Conservation (phyloP, 352 stramenopile genomes). For the Phytophthora agathidicida region DNA sequence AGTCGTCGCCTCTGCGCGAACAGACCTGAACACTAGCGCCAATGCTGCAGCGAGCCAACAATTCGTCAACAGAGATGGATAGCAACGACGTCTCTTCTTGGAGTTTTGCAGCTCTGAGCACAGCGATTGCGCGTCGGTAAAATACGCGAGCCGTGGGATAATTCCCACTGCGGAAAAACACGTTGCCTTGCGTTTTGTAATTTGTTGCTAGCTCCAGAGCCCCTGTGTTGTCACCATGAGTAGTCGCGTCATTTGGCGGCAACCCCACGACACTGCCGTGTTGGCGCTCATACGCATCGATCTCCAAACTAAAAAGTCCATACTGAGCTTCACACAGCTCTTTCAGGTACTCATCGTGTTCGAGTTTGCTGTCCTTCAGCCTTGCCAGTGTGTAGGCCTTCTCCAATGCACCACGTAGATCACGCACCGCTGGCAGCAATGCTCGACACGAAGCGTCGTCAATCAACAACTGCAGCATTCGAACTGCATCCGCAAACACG, state of each 20-base stretch:
- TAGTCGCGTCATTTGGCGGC: conserved; percentile 25
- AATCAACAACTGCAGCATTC: conserved; percentile 68
- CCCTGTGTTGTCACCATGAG: background rate
- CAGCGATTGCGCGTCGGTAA: conserved; percentile 64
- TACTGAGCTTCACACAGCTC: conserved; percentile 51
- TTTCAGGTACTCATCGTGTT: conserved; percentile 51
- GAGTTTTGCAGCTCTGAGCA: conserved; percentile 50
- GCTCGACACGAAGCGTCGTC: conserved; percentile 33
- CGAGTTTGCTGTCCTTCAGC: conserved; percentile 40
- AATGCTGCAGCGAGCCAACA: conserved; percentile 50
- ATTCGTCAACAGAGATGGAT: conserved; percentile 32
- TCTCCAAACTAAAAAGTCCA: conserved; percentile 44
- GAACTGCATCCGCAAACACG: conserved; percentile 61
- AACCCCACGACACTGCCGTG: conserved; percentile 65
- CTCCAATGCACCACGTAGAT: conserved; percentile 67
- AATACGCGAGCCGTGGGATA: conserved; percentile 59
- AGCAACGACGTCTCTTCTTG: conserved; percentile 48
- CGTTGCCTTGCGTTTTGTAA: conserved; percentile 63
- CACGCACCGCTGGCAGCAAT: conserved; percentile 37
- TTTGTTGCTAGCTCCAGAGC: conserved; percentile 32
- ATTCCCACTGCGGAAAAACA: conserved; percentile 69
- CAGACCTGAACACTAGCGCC: conserved; percentile 64
- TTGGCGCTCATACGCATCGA: conserved; percentile 55
- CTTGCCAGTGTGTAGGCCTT: conserved; percentile 46
- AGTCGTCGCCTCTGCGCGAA: conserved; percentile 13